phyloP scores from a whole-genome alignment of 805 yeast genomes.

The Groenewaldozyma salmanticensis region DNA sequence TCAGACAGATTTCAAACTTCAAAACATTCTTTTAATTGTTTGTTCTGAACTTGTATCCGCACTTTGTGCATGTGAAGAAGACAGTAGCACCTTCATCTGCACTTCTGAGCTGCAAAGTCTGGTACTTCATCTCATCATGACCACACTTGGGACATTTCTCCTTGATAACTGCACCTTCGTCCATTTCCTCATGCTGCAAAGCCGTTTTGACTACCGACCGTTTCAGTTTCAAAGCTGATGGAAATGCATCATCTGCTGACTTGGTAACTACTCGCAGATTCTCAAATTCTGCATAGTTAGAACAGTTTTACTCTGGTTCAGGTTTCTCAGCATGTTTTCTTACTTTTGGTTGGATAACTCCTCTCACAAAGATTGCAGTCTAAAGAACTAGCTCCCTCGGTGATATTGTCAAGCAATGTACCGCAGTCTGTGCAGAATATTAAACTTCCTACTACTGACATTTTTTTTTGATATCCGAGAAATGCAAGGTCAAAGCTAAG shows the following conservation, averaged over 20 bases:
- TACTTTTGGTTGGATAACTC: slow-evolving; percentile 32
- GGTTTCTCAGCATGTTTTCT: slow-evolving; percentile 10
- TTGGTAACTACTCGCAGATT: slow-evolving; percentile 78
- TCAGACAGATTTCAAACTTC: background rate
- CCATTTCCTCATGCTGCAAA: slow-evolving; percentile 65
- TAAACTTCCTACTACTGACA: slow-evolving; percentile 94
- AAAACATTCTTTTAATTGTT: slow-evolving; percentile 47
- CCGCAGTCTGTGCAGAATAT: slow-evolving; percentile 94
- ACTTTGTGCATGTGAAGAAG: slow-evolving; percentile 87
- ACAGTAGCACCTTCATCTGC: slow-evolving; percentile 99
- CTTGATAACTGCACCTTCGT: slow-evolving; percentile 93
- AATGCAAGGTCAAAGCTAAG: background rate
- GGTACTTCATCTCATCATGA: slow-evolving; percentile 95
- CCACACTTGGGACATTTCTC: slow-evolving; percentile 99
- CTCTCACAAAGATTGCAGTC: slow-evolving; percentile 49
- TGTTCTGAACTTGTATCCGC: slow-evolving; percentile 91
- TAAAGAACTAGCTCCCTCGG: slow-evolving; percentile 36
- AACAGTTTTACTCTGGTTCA: too few relatives aligned
- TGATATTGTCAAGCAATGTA: slow-evolving; percentile 65
- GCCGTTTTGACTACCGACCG: slow-evolving; percentile 85
- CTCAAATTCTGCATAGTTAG: slow-evolving; percentile 1
- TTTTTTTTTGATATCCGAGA: slow-evolving; percentile 23
- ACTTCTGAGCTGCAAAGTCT: slow-evolving; percentile 89
- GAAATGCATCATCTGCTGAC: slow-evolving; percentile 90
- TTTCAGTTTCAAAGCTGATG: slow-evolving; percentile 70